These are phyloP conservation scores for Diversispora eburnea DNA, from an alignment of 192 early-diverging fungal species.

Conservation along the genomic window DNA sequence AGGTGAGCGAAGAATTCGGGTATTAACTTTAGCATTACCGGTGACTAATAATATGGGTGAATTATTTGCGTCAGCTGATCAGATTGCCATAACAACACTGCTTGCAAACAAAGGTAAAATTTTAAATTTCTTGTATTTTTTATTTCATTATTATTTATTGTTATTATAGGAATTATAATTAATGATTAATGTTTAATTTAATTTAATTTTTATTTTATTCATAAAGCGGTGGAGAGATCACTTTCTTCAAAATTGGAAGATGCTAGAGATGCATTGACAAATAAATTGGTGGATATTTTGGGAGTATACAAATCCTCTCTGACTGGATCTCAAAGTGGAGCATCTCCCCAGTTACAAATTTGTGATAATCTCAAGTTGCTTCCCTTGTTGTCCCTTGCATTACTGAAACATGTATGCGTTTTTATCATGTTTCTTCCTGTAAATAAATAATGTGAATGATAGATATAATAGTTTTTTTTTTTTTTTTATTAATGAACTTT, in stretches of 20 bases:
- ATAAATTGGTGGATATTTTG: conserved; percentile 85
- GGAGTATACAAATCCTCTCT: conserved; percentile 83
- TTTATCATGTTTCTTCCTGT: background rate
- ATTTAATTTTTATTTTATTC: conserved; percentile 5
- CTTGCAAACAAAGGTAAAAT: conserved; percentile 76
- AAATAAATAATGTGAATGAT: no score
- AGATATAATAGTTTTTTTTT: background rate
- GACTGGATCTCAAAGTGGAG: conserved; percentile 62
- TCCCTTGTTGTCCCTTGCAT: conserved; percentile 75
- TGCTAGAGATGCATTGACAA: conserved; percentile 86
- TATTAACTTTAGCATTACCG: conserved; percentile 85
- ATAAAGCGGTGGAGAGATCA: conserved; percentile 79
- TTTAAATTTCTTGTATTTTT: background rate
- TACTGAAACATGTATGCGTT: conserved; percentile 78
- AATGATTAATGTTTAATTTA: background rate
- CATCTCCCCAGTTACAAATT: conserved; percentile 75
- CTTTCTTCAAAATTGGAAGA: conserved; percentile 86
- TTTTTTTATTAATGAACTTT: background rate
- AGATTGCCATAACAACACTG: conserved; percentile 75
- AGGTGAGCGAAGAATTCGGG: conserved; percentile 87
- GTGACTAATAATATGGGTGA: conserved; percentile 78
- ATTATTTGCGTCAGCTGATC: conserved; percentile 79
- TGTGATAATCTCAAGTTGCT: conserved; percentile 84
- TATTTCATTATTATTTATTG: no score
- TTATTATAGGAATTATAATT: background rate